A percentile compares a stretch with the other conserved stretches of the same genome.
phyloP scores from a whole-genome alignment of 2,329 filamentous ascomycete genomes.

The Pseudopyricularia cyperi region DNA sequence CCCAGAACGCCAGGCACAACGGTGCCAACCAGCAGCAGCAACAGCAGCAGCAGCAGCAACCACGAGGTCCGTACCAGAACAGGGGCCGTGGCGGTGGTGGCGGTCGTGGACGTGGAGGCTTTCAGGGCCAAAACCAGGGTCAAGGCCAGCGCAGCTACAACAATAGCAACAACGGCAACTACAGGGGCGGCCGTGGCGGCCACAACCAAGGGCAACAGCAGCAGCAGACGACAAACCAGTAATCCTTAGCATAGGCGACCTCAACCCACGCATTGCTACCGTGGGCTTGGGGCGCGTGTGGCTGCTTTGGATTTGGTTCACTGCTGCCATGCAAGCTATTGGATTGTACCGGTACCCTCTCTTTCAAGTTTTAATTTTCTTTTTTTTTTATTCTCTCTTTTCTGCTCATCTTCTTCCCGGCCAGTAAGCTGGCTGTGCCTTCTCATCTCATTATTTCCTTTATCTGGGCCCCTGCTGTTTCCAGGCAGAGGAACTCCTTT shows the following conservation, averaged over 20 bases:
- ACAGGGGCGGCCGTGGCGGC: slow-evolving; percentile 2
- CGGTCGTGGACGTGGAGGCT: slow-evolving; percentile 12
- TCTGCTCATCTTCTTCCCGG: not conserved
- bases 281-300: not conserved
- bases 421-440: not conserved
- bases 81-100: slow-evolving; percentile 15
- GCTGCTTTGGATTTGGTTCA: not conserved
- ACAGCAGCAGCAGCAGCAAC: slow-evolving; percentile 15
- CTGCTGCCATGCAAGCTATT: slow-evolving; percentile 4
- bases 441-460: not conserved
- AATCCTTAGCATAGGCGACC: not conserved
- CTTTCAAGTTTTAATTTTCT: not conserved
- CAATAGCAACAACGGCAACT: slow-evolving; percentile 3
- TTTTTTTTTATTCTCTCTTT: not conserved
- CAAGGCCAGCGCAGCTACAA: slow-evolving; percentile 6
- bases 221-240: not conserved
- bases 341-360: slow-evolving; percentile 11
- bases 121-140: slow-evolving; percentile 10
- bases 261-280: not conserved
- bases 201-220: slow-evolving; percentile 1
- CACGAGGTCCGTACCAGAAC: slow-evolving; percentile 13
- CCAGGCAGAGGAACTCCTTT: not conserved
- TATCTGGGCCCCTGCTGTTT: not conserved
- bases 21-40: slow-evolving; percentile 12
- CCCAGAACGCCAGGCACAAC: slow-evolving; percentile 17